phyloP scores from a whole-genome alignment of 2,329 filamentous ascomycete species.

The Colletotrichum horii region DNA sequence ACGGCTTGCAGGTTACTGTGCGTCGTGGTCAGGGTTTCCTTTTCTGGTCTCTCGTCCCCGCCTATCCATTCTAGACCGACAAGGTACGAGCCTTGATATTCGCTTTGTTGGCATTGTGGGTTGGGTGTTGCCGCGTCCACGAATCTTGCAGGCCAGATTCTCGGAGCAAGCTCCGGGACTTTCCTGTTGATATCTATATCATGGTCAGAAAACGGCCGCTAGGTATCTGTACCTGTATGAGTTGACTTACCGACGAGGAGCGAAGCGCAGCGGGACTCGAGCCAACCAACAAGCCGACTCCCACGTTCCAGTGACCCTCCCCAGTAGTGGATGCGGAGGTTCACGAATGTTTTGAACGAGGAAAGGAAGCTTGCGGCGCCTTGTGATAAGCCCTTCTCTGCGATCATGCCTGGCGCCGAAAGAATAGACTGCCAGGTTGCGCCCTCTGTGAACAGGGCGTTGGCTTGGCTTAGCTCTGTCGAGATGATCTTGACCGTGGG shows the following conservation, averaged over 20 bases:
- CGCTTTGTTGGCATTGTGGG: conserved; percentile 34
- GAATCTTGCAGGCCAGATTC: conserved; percentile 70
- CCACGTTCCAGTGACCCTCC: conserved; percentile 60
- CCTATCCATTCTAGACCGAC: conserved; percentile 56
- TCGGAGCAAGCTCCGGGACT: conserved; percentile 54
- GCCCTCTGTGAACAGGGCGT: conserved; percentile 39
- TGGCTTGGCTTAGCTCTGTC: conserved; percentile 55
- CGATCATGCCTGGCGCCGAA: not conserved
- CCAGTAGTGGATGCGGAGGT: conserved; percentile 71
- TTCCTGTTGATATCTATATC: conserved; percentile 60
- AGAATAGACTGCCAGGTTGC: conserved; percentile 51
- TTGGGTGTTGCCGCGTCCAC: conserved; percentile 35
- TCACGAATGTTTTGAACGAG: conserved; percentile 59
- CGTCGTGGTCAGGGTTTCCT: conserved; percentile 46
- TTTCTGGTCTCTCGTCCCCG: conserved; percentile 29
- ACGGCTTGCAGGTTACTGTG: conserved; percentile 48
- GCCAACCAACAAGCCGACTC: conserved; percentile 63
- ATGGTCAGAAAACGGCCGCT: not conserved
- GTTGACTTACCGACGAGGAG: conserved; percentile 60
- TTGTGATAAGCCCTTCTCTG: not conserved
- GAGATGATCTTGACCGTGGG: conserved; percentile 57
- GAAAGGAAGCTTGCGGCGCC: conserved; percentile 54
- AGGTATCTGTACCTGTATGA: not conserved
- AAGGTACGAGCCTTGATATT: conserved; percentile 67
- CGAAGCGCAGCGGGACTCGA: conserved; percentile 64